These are phyloP conservation scores for Pseudogymnoascus sp. DNA, from an alignment of 2,329 filamentous ascomycete genomes.

Conservation along the genomic window DNA sequence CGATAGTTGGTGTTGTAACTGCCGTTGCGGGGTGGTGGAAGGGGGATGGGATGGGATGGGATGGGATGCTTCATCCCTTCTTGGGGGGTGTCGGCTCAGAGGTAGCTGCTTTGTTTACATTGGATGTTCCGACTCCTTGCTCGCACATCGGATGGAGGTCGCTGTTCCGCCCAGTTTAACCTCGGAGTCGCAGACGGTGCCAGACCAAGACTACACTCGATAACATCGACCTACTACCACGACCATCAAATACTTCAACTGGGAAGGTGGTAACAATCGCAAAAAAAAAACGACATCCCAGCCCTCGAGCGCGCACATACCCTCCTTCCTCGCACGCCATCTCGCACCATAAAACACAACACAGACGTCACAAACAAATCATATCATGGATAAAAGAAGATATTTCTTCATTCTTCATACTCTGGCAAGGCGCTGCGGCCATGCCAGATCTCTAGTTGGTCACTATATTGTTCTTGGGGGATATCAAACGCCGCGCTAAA, in stretches of 20 bases:
- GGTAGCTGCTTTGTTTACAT: neutral
- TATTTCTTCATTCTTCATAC: neutral
- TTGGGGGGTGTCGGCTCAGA: neutral
- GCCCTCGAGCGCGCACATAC: neutral
- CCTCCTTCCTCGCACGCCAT: neutral
- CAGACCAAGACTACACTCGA: neutral
- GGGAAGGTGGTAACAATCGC: neutral
- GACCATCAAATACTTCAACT: neutral
- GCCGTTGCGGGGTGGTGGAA: neutral
- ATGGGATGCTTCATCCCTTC: neutral
- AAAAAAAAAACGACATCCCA: neutral
- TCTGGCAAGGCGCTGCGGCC: neutral
- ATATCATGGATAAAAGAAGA: neutral
- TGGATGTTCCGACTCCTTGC: neutral
- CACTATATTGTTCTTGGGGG: neutral
- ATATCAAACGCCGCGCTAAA: conserved; percentile 8
- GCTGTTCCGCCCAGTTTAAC: neutral
- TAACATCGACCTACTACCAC: neutral
- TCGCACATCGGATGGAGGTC: neutral
- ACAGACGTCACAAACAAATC: neutral
- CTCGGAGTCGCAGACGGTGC: neutral
- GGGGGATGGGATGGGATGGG: neutral
- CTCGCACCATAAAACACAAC: neutral
- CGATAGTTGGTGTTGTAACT: neutral
- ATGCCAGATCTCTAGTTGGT: neutral